Evolutionary conservation across 2,329 filamentous ascomycete genomes (phyloP), one percentile per base, ranked within the genome.

Genomic region (Cucurbitaria berberidis): DNA sequence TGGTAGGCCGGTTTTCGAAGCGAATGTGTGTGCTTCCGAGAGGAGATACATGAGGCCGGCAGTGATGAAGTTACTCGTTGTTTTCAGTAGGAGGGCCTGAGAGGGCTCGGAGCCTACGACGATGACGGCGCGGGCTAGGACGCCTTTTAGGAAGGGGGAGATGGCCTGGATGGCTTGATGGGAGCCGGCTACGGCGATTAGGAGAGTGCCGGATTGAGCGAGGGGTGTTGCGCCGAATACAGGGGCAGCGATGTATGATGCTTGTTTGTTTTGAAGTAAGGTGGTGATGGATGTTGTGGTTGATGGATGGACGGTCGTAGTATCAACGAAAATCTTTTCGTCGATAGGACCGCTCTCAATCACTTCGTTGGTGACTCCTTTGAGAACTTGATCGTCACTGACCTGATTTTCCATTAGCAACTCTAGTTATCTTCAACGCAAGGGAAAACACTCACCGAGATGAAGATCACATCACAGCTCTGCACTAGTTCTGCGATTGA

Each of bases 161-260:
- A 81, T 67, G 0, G 55, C 51, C 5, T 71, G 42, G 0, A 80
- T 64, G 1, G 77, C 76, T 5, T 57, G 51, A 0, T 65, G 42
- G 0, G 78, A 72, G 0, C 81, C 81, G 0, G 80, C 80, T 5
- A 80, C 54, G 0, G 79, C 75, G 48, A 81, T 77, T n/a, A 84
- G 66, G 1, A 83, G 68, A 35, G 77, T 70, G 0, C 80, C 81
- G 15, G 77, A 64, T 0, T 72, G 74, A 0, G 81, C 81, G n/a
- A 81, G 73, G 0, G 80, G 76, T 0, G 80, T 81, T 3, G 80
- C 79, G 6, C 81, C 81, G 51, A 83, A 84, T 0, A 83, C 81
- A 0, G 81, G 81, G 0, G 66, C 64, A 0, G 80, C 75, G 24
- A 82, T 63, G 42, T 81, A 81, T 3, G 53, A 47, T 2, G 71